Evolutionary conservation across 169 alveolate genomes (phyloP), one percentile per base, ranked within the genome.

Genomic region (Haemoproteus tartakovskyi): DNA sequence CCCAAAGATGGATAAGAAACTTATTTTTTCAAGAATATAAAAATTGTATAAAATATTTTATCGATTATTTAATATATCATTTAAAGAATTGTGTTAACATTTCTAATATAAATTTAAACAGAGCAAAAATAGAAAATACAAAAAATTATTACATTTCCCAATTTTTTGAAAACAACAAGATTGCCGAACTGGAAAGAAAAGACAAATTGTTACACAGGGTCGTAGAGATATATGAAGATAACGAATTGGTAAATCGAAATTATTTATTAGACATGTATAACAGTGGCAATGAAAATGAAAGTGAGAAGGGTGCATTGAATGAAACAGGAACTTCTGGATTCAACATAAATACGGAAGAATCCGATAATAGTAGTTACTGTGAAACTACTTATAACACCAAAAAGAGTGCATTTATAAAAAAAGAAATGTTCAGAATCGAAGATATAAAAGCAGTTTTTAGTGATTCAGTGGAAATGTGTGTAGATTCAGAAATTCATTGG

Each of bases 51-150:
- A 60, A 74, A 3, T 78, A 56, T 45, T 74, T 74, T 45, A 50
- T 56, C 11, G 84, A 74, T 24, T 74, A 57, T 48, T 33, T 56
- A 26, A 57, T 74, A 45, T 56, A 56, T 38, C 19, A 74, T 22
- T 60, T 74, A 24, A 74, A 74, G 57, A 54, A 74, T 45, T 74
- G 84, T 16, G 57, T 74, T 12, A 74, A 74, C 36, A 61, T 74
- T 0, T 74, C 78, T 0, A 74, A 74, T 18, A 74, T 30, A 1
- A 74, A 59, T 46, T 37, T 74, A 24, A 74, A 57, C 12, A 74
- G 57, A 48, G 57, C 54, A 37, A 74, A 74, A 43, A 74, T 74
- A 21, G 78, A 74, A 26, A 57, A 74, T 37, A 51, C 84, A 0
- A 74, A 74, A 38, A 24, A 60, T 45, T 57, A 60, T 9, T 74